Evolutionary conservation across 495 filamentous ascomycete species (phyloP).

Genomic region (Astrothelium subdiscretum): DNA sequence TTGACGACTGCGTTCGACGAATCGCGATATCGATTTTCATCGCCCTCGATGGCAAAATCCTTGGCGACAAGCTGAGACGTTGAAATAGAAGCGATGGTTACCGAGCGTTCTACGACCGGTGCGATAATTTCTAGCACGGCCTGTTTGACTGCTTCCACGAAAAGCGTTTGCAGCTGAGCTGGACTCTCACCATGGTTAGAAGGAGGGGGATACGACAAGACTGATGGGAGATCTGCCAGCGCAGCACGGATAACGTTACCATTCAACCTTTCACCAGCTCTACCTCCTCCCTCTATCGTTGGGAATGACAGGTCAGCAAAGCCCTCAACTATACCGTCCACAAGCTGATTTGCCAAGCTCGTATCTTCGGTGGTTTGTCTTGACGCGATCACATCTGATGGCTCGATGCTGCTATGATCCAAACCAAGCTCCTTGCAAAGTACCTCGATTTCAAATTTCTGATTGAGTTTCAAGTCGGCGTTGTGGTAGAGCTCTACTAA

Average conservation of each 20-base stretch:
- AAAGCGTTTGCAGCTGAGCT: constrained; percentile 62
- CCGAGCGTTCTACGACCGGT: constrained; percentile 91
- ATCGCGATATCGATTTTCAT: constrained; percentile 72
- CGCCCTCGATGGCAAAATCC: constrained; percentile 86
- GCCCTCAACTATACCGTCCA: constrained; percentile 46
- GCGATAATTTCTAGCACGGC: constrained; percentile 91
- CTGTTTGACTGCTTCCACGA: constrained; percentile 68
- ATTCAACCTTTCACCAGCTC: constrained; percentile 33
- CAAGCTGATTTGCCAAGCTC: constrained; percentile 26
- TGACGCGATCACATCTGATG: constrained; percentile 66
- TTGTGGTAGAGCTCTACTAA: constrained; percentile 85
- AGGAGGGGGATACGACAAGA: constrained; percentile 61
- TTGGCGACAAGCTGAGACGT: constrained; percentile 88
- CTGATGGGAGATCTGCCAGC: constrained; percentile 65
- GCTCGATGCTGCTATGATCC: constrained; percentile 76
- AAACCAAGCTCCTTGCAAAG: constrained; percentile 84
- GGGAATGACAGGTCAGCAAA: constrained; percentile 58
- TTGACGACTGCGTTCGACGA: constrained; percentile 87
- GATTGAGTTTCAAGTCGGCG: constrained; percentile 85
- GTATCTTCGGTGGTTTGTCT: constrained; percentile 49
- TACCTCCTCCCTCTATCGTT: background rate
- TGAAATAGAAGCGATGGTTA: constrained; percentile 93
- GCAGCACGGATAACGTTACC: constrained; percentile 49
- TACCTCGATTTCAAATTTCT: constrained; percentile 97
- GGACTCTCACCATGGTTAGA: constrained; percentile 44